Base-by-base conservation (phyloP, 306 rosid genomes). In the Benincasa hispida region DNA sequence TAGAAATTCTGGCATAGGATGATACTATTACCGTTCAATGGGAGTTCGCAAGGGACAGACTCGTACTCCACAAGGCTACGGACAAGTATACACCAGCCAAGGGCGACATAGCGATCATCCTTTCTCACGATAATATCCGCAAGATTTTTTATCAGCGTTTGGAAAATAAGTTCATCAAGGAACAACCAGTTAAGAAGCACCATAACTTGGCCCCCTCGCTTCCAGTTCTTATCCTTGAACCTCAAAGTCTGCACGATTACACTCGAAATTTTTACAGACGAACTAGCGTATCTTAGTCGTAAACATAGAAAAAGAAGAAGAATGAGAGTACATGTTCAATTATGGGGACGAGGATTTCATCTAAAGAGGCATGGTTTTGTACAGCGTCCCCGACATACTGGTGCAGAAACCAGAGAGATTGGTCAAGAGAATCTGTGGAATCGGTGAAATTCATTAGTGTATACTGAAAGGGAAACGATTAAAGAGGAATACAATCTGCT, bases 11-110 rank as follows among this genome's bases (percentile, higher is more conserved):
- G 8, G 72, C 48, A 65, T 65, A 35, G 72, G 15, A 30, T 30
- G n/a, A 2, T 51, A 22, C 22, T 82, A 91, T 96, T 83, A 93
- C 98, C 96, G 37, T 76, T 75, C 77, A 88, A 76, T 74, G 85
- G 30, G 65, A 83, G 83, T 28, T 84, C 89, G 68, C 68, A 69
- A n/a, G 30, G 41, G 59, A 85, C 79, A 77, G 45, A 75, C 56
- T 91, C 92, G 28, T 41, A 89, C 58, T 91, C 91, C 22, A 86
- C 76, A 34, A 91, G 87, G 62, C 79, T 81, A 53, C 98, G 89
- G 24, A 88, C 87, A 32, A 93, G 88, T 6, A 86, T 48, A 81
- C 98, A 93, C 98, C 98, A 93, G 41, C 94, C 96, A 42, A 91
- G 81, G 78, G 88, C 82, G 72, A 93, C 68, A 62, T 88, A 93